Conservation (phyloP, 495 filamentous ascomycete species). For the Aspergillus indologenus region DNA sequence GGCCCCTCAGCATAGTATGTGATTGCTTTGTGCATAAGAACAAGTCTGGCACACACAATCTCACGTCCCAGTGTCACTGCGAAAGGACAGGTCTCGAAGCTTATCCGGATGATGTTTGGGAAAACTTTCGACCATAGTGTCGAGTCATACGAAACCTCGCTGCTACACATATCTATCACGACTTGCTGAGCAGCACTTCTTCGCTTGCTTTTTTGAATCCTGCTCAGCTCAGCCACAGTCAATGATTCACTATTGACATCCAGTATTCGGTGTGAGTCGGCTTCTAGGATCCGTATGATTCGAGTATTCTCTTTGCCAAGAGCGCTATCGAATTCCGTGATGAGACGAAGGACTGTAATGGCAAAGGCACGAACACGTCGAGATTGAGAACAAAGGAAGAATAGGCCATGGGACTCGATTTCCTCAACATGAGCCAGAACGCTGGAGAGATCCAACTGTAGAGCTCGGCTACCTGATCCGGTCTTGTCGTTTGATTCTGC, state of each 20-base stretch:
- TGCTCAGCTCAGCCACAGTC: constrained; percentile 86
- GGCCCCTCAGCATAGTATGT: constrained; percentile 71
- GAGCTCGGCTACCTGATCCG: constrained; percentile 54
- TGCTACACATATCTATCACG: constrained; percentile 89
- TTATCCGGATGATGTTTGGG: constrained; percentile 88
- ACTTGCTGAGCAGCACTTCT: constrained; percentile 81
- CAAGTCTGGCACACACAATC: constrained; percentile 82
- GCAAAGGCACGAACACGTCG: constrained; percentile 83
- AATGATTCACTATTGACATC: constrained; percentile 90
- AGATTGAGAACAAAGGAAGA: constrained; percentile 96
- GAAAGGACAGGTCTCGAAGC: constrained; percentile 85
- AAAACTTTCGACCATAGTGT: constrained; percentile 98
- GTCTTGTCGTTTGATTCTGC: constrained; percentile 56
- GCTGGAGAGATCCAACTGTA: constrained; percentile 81
- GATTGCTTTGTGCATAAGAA: constrained; percentile 88
- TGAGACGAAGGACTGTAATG: constrained; percentile 84
- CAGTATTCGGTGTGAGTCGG: constrained; percentile 83
- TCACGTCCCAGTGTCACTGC: constrained; percentile 87
- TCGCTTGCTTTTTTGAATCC: constrained; percentile 85
- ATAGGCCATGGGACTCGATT: constrained; percentile 94
- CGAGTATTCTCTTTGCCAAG: constrained; percentile 75
- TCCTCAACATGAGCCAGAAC: constrained; percentile 93
- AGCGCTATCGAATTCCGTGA: constrained; percentile 91
- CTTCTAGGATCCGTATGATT: constrained; percentile 88
- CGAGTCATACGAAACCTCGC: constrained; percentile 90